Conservation (phyloP, 2,329 filamentous ascomycete species). For the Zymoseptoria crescenta region DNA sequence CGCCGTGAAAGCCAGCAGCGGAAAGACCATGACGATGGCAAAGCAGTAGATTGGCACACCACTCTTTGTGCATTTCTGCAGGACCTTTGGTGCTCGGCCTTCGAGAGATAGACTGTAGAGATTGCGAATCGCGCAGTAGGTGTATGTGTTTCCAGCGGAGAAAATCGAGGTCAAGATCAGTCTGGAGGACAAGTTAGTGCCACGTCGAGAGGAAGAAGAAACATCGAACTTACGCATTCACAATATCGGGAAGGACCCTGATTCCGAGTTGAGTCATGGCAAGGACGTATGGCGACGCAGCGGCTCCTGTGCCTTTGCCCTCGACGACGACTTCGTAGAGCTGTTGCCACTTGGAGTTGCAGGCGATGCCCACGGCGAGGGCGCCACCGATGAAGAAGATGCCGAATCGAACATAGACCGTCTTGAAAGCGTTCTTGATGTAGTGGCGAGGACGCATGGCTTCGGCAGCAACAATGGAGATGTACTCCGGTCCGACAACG, state of each 20-base stretch:
- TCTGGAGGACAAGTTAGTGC: conserved; percentile 4
- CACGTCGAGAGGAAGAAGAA: background rate
- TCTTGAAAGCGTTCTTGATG: conserved; percentile 43
- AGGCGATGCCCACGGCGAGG: conserved; percentile 37
- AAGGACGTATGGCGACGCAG: conserved; percentile 31
- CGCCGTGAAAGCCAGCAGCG: conserved; percentile 29
- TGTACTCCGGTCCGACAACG: conserved; percentile 42
- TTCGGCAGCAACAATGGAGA: conserved; percentile 42
- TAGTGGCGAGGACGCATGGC: conserved; percentile 38
- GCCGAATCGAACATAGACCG: conserved; percentile 40
- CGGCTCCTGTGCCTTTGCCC: conserved; percentile 20
- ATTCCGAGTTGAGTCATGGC: conserved; percentile 37
- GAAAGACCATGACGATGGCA: conserved; percentile 37
- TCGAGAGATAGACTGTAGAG: conserved; percentile 48
- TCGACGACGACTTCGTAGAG: conserved; percentile 19
- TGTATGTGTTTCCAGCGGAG: too few species aligned
- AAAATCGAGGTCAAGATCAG: conserved; percentile 45
- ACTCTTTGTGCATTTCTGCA: conserved; percentile 51
- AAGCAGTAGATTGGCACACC: conserved; percentile 57
- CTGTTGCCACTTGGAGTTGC: conserved; percentile 26
- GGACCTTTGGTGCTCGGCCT: conserved; percentile 46
- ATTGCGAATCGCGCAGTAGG: conserved; percentile 47
- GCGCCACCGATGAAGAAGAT: conserved; percentile 42
- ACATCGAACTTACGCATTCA: conserved; percentile 23
- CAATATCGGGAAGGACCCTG: conserved; percentile 35